Percentiles rank a stretch among this genome's conserved stretches.
Evolutionary conservation across 305 asterid species (phyloP).

Genomic region (Solanum aculeatissimum): DNA sequence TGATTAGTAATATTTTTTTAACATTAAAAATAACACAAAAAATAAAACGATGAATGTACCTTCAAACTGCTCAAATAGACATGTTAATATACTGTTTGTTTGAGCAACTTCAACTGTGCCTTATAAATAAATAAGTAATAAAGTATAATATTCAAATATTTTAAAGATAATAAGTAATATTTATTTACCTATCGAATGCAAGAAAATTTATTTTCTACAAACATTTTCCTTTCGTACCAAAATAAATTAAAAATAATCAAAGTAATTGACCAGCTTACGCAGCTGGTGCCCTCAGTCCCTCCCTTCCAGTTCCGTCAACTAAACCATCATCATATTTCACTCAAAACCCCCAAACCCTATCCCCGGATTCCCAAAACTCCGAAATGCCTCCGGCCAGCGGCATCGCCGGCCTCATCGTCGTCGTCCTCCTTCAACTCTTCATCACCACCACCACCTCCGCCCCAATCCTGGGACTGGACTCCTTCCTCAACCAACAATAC

Average conservation of each 20-base stretch:
- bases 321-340: not conserved
- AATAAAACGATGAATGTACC: too few relatives aligned
- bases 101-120: too few relatives aligned
- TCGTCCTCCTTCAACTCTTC: slow-evolving; percentile 15
- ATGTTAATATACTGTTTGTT: too few relatives aligned
- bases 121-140: too few relatives aligned
- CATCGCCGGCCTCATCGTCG: slow-evolving; percentile 14
- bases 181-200: too few relatives aligned
- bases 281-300: not conserved
- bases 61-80: too few relatives aligned
- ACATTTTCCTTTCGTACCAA: too few relatives aligned
- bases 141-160: too few relatives aligned
- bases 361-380: not conserved
- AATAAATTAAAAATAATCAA: not conserved
- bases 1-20: too few relatives aligned
- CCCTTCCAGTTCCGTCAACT: not conserved
- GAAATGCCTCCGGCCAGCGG: not conserved
- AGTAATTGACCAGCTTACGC: not conserved
- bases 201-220: too few relatives aligned
- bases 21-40: too few relatives aligned
- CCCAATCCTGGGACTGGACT: slow-evolving; percentile 58
- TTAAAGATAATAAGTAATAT: too few relatives aligned
- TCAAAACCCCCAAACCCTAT: not conserved
- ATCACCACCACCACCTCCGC: slow-evolving; percentile 19
- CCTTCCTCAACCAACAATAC: slow-evolving; percentile 58